phyloP scores from a whole-genome alignment of 169 alveolate species.

The Plasmodium blacklocki region DNA sequence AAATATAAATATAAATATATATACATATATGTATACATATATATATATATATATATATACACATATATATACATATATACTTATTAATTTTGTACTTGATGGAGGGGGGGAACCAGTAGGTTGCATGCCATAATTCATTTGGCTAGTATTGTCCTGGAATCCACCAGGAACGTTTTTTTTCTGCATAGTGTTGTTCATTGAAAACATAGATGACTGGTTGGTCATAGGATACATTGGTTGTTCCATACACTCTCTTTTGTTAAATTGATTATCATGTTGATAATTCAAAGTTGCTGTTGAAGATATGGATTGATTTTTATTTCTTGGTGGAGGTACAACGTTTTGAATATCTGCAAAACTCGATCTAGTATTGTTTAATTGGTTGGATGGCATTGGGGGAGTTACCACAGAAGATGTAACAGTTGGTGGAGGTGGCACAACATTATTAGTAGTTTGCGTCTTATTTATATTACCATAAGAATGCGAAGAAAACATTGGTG shows the following conservation, averaged over 20 bases:
- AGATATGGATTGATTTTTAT: conserved; percentile 18
- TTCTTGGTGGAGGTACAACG: conserved; percentile 17
- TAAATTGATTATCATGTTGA: conserved; percentile 13
- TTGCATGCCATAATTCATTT: not conserved
- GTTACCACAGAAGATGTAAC: not conserved
- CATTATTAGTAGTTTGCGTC: conserved; percentile 8
- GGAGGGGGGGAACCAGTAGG: not conserved
- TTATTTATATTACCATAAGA: conserved; percentile 44
- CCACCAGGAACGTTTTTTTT: conserved; percentile 10
- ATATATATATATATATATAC: not conserved
- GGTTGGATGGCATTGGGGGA: conserved; percentile 1
- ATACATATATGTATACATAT: not conserved
- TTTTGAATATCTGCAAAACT: conserved; percentile 14
- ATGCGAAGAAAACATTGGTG: conserved; percentile 13
- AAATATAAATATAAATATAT: not conserved
- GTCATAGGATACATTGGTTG: not conserved
- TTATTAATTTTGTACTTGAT: conserved; percentile 6
- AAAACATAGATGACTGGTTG: not conserved
- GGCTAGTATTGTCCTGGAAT: conserved; percentile 6
- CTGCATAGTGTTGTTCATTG: conserved; percentile 5
- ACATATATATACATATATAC: not conserved
- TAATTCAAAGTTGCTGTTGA: not conserved
- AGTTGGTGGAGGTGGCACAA: not conserved
- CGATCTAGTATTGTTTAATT: conserved; percentile 8
- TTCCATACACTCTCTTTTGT: conserved; percentile 44